Evolutionary conservation across 495 filamentous ascomycete genomes (phyloP).

Genomic region (Neurospora cerealis): DNA sequence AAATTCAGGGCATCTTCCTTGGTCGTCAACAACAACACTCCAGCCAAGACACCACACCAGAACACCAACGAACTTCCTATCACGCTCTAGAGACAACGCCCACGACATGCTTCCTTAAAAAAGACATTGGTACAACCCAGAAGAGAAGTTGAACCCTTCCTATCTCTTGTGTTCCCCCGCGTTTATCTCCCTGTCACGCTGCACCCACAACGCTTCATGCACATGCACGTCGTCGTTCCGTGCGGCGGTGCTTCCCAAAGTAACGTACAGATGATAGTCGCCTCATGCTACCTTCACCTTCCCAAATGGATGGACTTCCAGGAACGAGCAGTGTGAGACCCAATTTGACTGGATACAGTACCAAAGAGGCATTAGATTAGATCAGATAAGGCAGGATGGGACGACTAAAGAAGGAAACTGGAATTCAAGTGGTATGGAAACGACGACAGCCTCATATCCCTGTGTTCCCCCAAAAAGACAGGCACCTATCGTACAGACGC

Average conservation of each 20-base stretch:
- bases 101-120: background rate
- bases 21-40: background rate
- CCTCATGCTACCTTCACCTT: background rate
- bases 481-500: background rate
- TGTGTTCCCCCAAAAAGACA: background rate
- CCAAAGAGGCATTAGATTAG: background rate
- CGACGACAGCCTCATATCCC: background rate
- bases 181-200: background rate
- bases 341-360: background rate
- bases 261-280: background rate
- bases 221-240: background rate
- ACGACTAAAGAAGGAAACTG: background rate
- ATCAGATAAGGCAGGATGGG: background rate
- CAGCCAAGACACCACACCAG: background rate
- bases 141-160: background rate
- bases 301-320: background rate
- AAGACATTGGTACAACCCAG: background rate
- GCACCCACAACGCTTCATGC: background rate
- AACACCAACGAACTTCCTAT: background rate
- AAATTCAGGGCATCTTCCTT: background rate
- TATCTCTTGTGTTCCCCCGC: background rate
- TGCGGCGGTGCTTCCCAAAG: background rate
- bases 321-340: background rate
- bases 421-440: background rate
- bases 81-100: background rate